Percentiles rank a stretch among this genome's conserved stretches.
Conservation (phyloP, 345 rosid species). For the Populus alba region DNA sequence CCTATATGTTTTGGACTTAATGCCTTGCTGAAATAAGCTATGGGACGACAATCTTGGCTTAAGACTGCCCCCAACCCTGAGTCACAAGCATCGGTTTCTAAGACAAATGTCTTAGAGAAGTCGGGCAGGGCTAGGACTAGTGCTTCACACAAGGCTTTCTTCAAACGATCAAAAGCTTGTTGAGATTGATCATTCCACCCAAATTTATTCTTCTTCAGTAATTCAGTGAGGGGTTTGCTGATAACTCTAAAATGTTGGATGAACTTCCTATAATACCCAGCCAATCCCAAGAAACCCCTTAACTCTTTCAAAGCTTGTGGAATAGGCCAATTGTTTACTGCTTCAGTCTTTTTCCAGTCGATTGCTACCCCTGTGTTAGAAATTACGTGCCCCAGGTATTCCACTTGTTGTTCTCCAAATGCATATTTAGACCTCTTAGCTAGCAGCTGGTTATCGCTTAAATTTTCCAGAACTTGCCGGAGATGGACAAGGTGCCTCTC, state of each 20-base stretch:
- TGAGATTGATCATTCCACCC: neutral
- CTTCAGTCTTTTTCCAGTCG: neutral
- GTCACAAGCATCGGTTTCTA: neutral
- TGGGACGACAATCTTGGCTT: neutral
- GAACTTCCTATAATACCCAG: neutral
- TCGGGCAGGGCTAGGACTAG: neutral
- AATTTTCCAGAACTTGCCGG: accelerated
- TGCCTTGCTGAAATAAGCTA: neutral
- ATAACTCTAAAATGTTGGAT: neutral
- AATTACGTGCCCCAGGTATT: neutral
- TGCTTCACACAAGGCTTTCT: neutral
- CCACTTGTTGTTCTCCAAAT: neutral
- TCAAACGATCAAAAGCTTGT: neutral
- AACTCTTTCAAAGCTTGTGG: neutral
- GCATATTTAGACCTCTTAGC: neutral
- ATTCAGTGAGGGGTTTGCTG: neutral
- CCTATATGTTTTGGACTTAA: neutral
- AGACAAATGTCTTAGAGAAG: neutral
- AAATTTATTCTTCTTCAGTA: neutral
- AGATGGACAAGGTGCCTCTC: neutral
- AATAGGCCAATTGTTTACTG: neutral
- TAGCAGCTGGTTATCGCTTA: neutral
- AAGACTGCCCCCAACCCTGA: neutral
- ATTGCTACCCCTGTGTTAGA: neutral
- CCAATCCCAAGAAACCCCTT: neutral